Percentiles rank a stretch among this genome's conserved stretches.
phyloP scores from a whole-genome alignment of 2,329 filamentous ascomycete species.

The Neospermospora avenae region DNA sequence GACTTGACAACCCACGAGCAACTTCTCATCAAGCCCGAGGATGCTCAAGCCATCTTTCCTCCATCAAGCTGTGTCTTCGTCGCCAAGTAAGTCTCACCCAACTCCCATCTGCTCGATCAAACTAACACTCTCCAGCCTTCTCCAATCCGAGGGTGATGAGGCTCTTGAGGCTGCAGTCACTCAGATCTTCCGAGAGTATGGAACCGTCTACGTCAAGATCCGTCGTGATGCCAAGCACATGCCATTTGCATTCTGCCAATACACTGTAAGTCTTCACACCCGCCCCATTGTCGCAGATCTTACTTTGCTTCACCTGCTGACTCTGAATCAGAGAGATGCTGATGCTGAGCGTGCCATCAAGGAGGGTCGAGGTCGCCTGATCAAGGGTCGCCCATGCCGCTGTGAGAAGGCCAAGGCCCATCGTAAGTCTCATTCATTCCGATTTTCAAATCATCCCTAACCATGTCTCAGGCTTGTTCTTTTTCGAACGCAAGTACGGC shows the following conservation, averaged over 20 bases:
- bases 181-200: slow-evolving; percentile 50
- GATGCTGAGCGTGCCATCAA: slow-evolving; percentile 49
- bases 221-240: slow-evolving; percentile 56
- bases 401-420: slow-evolving; percentile 59
- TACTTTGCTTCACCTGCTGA: slow-evolving; percentile 27
- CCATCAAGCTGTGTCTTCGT: slow-evolving; percentile 60
- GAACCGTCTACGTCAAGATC: slow-evolving; percentile 60
- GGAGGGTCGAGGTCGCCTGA: slow-evolving; percentile 45
- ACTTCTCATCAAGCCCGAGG: slow-evolving; percentile 24
- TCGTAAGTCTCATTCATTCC: slow-evolving; percentile 41
- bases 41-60: slow-evolving; percentile 37
- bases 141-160: slow-evolving; percentile 47
- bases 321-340: slow-evolving; percentile 40
- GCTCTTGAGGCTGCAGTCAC: slow-evolving; percentile 52
- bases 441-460: slow-evolving; percentile 5
- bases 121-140: slow-evolving; percentile 42
- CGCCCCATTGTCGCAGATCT: not conserved
- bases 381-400: slow-evolving; percentile 56
- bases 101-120: not conserved
- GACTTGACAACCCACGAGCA: slow-evolving; percentile 2
- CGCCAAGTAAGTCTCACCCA: slow-evolving; percentile 54
- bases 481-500: slow-evolving; percentile 43
- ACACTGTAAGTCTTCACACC: slow-evolving; percentile 46
- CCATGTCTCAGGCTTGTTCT: slow-evolving; percentile 44
- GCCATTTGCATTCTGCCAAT: slow-evolving; percentile 64